These are phyloP conservation scores for Bipolaris oryzae DNA, from an alignment of 2,329 filamentous ascomycete species.

Conservation along the genomic window DNA sequence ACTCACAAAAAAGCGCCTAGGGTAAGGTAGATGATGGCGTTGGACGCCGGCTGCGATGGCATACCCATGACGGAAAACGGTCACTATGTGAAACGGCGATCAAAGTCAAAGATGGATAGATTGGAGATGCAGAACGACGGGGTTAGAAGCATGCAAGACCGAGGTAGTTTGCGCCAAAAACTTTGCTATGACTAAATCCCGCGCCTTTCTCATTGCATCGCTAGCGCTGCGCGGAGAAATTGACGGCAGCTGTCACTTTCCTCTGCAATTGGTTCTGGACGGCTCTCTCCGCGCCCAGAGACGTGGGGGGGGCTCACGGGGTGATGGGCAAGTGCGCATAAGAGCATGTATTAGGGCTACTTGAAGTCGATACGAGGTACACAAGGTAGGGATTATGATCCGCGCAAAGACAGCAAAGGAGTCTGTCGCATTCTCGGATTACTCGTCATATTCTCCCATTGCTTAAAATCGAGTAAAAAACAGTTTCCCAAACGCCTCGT, in stretches of 20 bases:
- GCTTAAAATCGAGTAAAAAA: constrained; percentile 8
- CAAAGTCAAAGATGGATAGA: constrained; percentile 11
- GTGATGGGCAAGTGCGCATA: neutral
- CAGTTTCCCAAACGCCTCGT: constrained; percentile 24
- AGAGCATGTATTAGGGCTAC: neutral
- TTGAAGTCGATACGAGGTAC: neutral
- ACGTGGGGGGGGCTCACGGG: constrained; percentile 6
- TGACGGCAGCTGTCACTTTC: constrained; percentile 31
- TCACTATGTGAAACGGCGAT: constrained; percentile 5
- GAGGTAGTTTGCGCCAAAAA: constrained; percentile 24
- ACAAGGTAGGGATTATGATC: neutral
- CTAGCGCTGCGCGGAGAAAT: constrained; percentile 28
- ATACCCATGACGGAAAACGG: constrained; percentile 65
- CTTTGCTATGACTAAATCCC: constrained; percentile 27
- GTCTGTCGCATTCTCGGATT: neutral
- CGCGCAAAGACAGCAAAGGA: neutral
- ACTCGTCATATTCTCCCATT: neutral
- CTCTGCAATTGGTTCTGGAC: constrained; percentile 17
- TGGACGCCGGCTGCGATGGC: constrained; percentile 76
- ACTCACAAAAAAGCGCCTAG: constrained; percentile 78
- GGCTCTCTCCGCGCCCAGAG: constrained; percentile 2
- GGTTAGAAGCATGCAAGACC: constrained; percentile 28
- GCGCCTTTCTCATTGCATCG: constrained; percentile 30
- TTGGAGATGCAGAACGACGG: constrained; percentile 13
- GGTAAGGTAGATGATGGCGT: constrained; percentile 81